Base-by-base conservation (phyloP, 164 flowering plant species). In the Echeveria elegans region DNA sequence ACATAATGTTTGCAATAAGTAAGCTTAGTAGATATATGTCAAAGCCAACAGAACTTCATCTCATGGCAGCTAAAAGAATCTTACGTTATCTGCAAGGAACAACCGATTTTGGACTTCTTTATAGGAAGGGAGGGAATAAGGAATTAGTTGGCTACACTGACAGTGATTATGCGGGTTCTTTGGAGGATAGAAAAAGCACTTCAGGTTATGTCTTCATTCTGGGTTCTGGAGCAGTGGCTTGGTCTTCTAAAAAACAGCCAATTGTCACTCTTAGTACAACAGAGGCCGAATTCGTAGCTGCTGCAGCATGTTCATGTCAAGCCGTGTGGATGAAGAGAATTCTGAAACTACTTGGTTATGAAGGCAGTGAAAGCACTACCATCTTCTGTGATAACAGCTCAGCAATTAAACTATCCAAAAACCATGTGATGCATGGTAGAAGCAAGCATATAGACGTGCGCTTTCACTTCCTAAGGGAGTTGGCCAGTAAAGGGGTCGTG, bases 191-290 rank as follows among this genome's bases (percentile, higher is more conserved):
- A 61, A 52, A 52, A 16, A 52, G 59, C 2, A 61, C 64, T 0
- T 61, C 64, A 16, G 64, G 64, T 10, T n/a, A 61, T 29, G 64
- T 28, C 5, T 61, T 61, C 14, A 24, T 61, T n/a, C 7, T 61
- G 64, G 21, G 34, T 61, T 24, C 11, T 0, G 64, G 32, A 6
- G 37, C 64, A 7, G 32, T 61, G 34, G 30, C 64, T 15, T 31
- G 32, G 37, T 2, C 11, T 16, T 52, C 59, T 6, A 52, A 24
- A 16, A 52, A 52, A 52, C 59, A 52, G 15, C 59, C 59, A 52
- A 24, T 52, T 9, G 59, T 52, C 15, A 36, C 38, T 36, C 38
- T 36, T 8, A 4, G 6, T 8, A 36, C 38, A 4, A 36, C 38
- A 4, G 38, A 36, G 9, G 38, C 38, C 9, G 38, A 36, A 36